phyloP scores from a whole-genome alignment of 495 filamentous ascomycete species.

The Hypoxylon crocopeplum region DNA sequence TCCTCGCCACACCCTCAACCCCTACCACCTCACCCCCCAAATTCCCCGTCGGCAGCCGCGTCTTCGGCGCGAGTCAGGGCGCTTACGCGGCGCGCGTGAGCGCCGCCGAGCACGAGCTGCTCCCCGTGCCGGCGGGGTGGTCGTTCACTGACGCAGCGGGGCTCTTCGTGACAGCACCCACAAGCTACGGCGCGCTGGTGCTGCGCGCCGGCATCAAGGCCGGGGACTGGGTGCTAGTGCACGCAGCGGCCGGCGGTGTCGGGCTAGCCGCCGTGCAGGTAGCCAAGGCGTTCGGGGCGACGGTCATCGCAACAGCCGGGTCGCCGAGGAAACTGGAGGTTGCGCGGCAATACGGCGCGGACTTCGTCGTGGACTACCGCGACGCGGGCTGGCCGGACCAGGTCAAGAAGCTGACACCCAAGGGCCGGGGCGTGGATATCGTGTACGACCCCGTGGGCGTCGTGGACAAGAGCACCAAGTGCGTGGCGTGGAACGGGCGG shows the following conservation, averaged over 20 bases:
- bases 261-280: conserved; percentile 91
- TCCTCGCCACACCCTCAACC: conserved; percentile 68
- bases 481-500: conserved; percentile 88
- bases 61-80: conserved; percentile 89
- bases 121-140: conserved; percentile 81
- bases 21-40: conserved; percentile 48
- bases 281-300: conserved; percentile 89
- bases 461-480: conserved; percentile 84
- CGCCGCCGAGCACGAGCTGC: conserved; percentile 68
- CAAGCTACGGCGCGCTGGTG: conserved; percentile 85
- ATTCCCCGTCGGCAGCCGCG: conserved; percentile 77
- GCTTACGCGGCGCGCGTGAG: conserved; percentile 80
- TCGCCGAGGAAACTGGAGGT: conserved; percentile 78
- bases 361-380: conserved; percentile 80
- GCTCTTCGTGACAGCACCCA: conserved; percentile 89
- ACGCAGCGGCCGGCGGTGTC: conserved; percentile 92
- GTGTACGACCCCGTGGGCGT: conserved; percentile 88
- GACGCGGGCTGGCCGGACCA: conserved; percentile 74
- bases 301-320: conserved; percentile 87
- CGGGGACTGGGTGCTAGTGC: conserved; percentile 88
- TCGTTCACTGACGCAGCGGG: conserved; percentile 84
- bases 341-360: conserved; percentile 80
- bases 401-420: conserved; percentile 77
- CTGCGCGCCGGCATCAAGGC: conserved; percentile 74
- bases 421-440: conserved; percentile 77